Evolutionary conservation across 2,329 filamentous ascomycete species (phyloP).

Genomic region (Fusarium buxicola): DNA sequence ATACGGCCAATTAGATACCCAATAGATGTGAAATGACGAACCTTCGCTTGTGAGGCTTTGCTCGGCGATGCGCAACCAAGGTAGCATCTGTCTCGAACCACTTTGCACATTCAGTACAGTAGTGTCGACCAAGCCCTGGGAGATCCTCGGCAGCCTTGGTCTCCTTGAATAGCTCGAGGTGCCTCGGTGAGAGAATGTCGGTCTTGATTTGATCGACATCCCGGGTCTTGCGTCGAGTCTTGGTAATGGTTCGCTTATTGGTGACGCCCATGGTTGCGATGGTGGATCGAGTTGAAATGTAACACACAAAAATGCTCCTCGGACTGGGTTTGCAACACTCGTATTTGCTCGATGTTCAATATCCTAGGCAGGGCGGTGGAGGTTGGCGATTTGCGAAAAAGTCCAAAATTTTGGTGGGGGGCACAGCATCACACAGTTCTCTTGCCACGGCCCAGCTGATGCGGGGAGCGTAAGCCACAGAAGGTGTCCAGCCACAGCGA

Average conservation of each 20-base stretch:
- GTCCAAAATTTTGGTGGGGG: constrained; percentile 37
- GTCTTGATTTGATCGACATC: constrained; percentile 93
- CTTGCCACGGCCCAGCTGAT: neutral
- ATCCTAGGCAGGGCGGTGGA: constrained; percentile 17
- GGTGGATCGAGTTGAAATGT: neutral
- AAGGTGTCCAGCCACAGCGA: too few species aligned
- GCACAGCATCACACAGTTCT: constrained; percentile 2
- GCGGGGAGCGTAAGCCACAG: too few species aligned
- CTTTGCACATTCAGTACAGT: constrained; percentile 94
- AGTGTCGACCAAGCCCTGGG: constrained; percentile 85
- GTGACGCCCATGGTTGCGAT: constrained; percentile 70
- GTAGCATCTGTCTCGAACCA: constrained; percentile 92
- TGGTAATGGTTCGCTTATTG: constrained; percentile 74
- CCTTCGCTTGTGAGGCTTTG: constrained; percentile 95
- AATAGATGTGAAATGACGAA: constrained; percentile 24
- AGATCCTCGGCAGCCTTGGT: constrained; percentile 87
- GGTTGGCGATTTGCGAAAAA: constrained; percentile 41
- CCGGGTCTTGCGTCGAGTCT: constrained; percentile 81
- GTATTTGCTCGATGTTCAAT: constrained; percentile 8
- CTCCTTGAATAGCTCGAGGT: constrained; percentile 82
- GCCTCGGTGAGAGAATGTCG: constrained; percentile 81
- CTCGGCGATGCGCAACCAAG: constrained; percentile 79
- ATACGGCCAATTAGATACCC: constrained; percentile 10
- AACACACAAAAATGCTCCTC: neutral
- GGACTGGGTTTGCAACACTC: constrained; percentile 1